Evolutionary conservation across 495 filamentous ascomycete species (phyloP).

Genomic region (Amorphotheca resinae): DNA sequence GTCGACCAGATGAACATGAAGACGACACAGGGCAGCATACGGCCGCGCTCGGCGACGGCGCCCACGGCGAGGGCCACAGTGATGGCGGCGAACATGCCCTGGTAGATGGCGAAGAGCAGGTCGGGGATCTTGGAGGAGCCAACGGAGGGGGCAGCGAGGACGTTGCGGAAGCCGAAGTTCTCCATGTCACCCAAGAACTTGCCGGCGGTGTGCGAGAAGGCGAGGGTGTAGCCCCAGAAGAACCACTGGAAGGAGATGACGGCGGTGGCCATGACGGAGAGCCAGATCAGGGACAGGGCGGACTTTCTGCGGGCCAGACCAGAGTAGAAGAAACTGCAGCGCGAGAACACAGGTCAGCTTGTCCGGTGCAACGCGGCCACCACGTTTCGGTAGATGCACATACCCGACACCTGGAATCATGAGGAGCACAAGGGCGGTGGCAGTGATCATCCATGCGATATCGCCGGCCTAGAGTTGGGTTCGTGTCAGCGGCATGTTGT

Average conservation of each 20-base stretch:
- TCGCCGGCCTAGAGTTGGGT: constrained; percentile 54
- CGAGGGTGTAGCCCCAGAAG: constrained; percentile 95
- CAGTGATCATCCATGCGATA: constrained; percentile 82
- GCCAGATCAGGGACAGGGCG: constrained; percentile 90
- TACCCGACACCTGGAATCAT: constrained; percentile 93
- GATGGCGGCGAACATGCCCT: constrained; percentile 96
- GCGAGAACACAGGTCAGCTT: constrained; percentile 9
- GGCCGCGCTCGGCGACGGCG: constrained; percentile 82
- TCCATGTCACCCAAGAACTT: constrained; percentile 72
- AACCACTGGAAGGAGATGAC: constrained; percentile 97
- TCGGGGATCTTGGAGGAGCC: constrained; percentile 75
- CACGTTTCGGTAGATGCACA: constrained; percentile 18
- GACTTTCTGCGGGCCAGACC: constrained; percentile 93
- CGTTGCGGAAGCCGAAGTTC: constrained; percentile 78
- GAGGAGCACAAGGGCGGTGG: constrained; percentile 81
- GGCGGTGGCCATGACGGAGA: constrained; percentile 89
- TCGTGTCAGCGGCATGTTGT: neutral
- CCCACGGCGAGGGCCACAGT: constrained; percentile 91
- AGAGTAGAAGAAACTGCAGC: constrained; percentile 86
- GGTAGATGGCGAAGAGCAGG: constrained; percentile 83
- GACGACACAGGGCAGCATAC: constrained; percentile 81
- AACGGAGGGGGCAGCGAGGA: constrained; percentile 69
- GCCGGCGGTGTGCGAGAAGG: constrained; percentile 79
- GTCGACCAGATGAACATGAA: constrained; percentile 98
- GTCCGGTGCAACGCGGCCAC: constrained; percentile 4